Percentiles rank a stretch among this genome's conserved stretches.
Evolutionary conservation across 106 monocot species (phyloP).

Genomic region (Platanthera zijinensis): DNA sequence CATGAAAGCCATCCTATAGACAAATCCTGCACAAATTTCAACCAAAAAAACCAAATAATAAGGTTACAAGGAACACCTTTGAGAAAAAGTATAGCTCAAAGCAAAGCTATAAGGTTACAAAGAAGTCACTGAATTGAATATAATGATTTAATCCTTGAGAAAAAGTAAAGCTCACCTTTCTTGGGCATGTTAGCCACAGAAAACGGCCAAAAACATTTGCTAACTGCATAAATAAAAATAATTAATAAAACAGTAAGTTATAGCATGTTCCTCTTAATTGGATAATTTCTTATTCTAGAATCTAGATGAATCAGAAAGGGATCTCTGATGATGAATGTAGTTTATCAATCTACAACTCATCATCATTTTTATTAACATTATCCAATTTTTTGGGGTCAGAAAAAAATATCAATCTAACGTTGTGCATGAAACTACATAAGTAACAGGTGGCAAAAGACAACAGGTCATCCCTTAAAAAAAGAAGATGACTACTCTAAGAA

Average conservation of each 20-base stretch:
- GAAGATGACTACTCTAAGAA: neutral
- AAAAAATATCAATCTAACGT: neutral
- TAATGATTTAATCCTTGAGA: neutral
- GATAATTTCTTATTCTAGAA: neutral
- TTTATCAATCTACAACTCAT: neutral
- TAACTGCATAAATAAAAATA: conserved; percentile 41
- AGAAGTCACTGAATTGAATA: neutral
- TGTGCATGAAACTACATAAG: neutral
- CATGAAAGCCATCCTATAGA: conserved; percentile 98
- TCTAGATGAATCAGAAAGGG: neutral
- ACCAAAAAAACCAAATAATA: neutral
- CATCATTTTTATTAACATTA: neutral
- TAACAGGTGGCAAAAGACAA: neutral
- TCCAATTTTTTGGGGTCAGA: neutral
- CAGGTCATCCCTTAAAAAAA: neutral
- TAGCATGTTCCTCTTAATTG: neutral
- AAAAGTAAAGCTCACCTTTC: conserved; percentile 53
- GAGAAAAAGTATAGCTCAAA: no score
- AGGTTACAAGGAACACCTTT: neutral
- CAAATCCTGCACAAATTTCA: conserved; percentile 56
- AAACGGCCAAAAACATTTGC: conserved; percentile 84
- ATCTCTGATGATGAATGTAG: neutral
- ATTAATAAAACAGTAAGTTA: neutral
- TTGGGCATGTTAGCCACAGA: conserved; percentile 91
- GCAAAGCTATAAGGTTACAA: no score